Evolutionary conservation across 345 rosid species (phyloP), one percentile per base, ranked within the genome.

Genomic region (Eucalyptus pauciflora): DNA sequence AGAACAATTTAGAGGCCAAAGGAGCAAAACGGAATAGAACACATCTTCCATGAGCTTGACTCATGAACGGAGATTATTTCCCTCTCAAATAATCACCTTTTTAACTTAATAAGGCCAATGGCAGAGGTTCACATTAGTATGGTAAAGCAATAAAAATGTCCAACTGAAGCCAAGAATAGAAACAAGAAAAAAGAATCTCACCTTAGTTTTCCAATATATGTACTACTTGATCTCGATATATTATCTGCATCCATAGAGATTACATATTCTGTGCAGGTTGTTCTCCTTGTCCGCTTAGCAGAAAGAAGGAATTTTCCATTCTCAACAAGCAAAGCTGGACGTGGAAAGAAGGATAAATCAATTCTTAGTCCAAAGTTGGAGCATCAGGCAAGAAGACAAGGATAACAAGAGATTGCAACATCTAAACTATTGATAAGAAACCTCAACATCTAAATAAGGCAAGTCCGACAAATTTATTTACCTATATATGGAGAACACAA

Each of bases 221-320:
- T 92, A 87, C 89, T 91, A 86, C 94, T 93, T 87, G 94, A 92
- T 91, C 94, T 92, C 43, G 94, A 93, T 86, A 93, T 92, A 69
- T 93, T 93, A 86, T 92, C 94, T 20, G 94, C 93, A 87, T 93
- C 93, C 94, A 91, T 93, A 52, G 94, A 93, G 89, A 93, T 91
- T 27, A 93, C 92, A 87, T 93, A 93, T 87, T 93, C 94, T 3
- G 94, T 93, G 89, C 91, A 93, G 80, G 94, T 93, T 54, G 94
- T 93, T 92, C 94, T 91, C 87, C 94, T 56, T 43, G 93, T 93
- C 76, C 94, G 91, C 87, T 93, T 93, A 37, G 94, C 94, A 46
- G 94, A 93, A 46, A 92, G 92, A 81, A 92, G 91, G 50, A 92
- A 93, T 86, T 92, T 93, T 33, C 94, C 94, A 85, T 90, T 91